A percentile compares a stretch with the other conserved stretches of the same genome.
Evolutionary conservation across 1,284 basidiomycete genomes (phyloP).

Genomic region (Lignosus rhinocerotis): DNA sequence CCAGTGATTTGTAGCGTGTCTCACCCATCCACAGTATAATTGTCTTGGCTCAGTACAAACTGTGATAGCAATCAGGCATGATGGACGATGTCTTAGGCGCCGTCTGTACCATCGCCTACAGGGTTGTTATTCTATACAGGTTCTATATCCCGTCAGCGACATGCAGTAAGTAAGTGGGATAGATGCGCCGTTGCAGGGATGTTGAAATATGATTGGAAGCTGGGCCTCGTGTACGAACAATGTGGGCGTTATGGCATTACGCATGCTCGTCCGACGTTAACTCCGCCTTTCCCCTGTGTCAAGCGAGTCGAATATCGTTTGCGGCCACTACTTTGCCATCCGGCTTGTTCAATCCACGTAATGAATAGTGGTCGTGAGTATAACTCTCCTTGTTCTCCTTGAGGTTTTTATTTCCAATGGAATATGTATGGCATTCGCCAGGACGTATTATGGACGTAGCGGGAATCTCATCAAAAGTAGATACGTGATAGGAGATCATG

Average conservation of each 20-base stretch:
- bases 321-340: neutral
- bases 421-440: conserved; percentile 2
- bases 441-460: conserved; percentile 15
- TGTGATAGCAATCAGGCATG: too few species aligned
- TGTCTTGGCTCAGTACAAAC: too few species aligned
- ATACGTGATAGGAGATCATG: conserved; percentile 22
- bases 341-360: neutral
- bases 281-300: neutral
- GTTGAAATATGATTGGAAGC: conserved; percentile 15
- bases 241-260: neutral
- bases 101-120: too few species aligned
- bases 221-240: conserved; percentile 10
- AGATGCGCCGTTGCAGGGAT: neutral
- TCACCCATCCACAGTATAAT: too few species aligned
- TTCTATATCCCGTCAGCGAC: too few species aligned
- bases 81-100: too few species aligned
- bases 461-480: conserved; percentile 6
- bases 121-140: too few species aligned
- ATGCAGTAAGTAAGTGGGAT: too few species aligned
- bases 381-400: neutral
- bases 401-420: neutral
- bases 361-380: too few species aligned
- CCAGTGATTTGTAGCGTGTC: neutral
- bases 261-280: too few species aligned
- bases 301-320: neutral